Base-by-base conservation (phyloP, 345 rosid genomes). In the Camelina neglecta region DNA sequence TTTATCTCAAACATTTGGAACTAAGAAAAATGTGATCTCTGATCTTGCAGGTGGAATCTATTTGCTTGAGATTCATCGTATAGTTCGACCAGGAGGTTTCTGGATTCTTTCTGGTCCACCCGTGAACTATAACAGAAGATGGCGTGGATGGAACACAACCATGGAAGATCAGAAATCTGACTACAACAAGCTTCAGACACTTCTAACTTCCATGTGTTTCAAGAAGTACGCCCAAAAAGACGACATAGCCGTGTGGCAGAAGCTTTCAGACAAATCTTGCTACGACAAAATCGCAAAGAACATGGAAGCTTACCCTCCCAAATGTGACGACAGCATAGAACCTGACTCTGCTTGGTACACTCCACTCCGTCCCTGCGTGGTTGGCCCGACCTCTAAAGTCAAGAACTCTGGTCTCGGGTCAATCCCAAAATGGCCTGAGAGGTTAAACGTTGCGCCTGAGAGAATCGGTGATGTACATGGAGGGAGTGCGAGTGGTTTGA, bases 61-160 rank as follows among this genome's bases (percentile, higher is more conserved):
- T 85, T 92, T 95, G 69, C 87, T 90, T 35, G 99, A 95, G 81
- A 66, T 95, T 70, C 92, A 95, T 69, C 89, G 99, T 44, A 89
- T 92, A 53, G 94, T 95, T 16, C 94, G 98, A 71, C 99, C 98
- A 23, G 99, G 99, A 65, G 99, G 99, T 24, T 95, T 92, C 71
- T 95, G 99, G 99, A 89, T 95, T 54, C 84, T 95, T 44, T 95
- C 98, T 1, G 98, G 99, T 31, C 99, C 99, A 56, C 99, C 99
- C 0, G 92, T 95, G 58, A 95, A 95, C 81, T 95, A 95, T 12
- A 88, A 90, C 20, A 76, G 81, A 72, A 84, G 89, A 3, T 95
- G 99, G 99, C 81, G 88, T 7, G 99, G 99, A 26, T 95, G 99
- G 99, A 89, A 95, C 83, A 95, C 99, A 7, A 95, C 99, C 4